These are phyloP conservation scores for Limonium bicolor DNA, from an alignment of 148 eudicot genomes.

Conservation along the genomic window DNA sequence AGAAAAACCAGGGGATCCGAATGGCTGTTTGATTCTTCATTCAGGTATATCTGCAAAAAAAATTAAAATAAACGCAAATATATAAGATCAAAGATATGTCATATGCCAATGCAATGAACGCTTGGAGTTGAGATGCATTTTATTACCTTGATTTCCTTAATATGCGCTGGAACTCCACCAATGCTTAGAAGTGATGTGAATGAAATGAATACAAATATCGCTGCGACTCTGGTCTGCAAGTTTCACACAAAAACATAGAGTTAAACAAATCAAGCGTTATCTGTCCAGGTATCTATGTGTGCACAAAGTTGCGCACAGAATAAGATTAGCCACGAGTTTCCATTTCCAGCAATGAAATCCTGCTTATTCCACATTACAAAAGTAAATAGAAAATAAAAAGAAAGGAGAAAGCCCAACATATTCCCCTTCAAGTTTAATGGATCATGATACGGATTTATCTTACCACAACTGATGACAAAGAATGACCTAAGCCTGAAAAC, in stretches of 20 bases:
- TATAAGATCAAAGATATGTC: not conserved
- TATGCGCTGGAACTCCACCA: conserved; percentile 69
- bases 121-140: not conserved
- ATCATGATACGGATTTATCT: conserved; percentile 14
- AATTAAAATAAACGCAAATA: too few species aligned
- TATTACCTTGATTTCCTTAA: conserved; percentile 83
- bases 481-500: conserved; percentile 87
- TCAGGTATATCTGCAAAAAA: conserved; percentile 62
- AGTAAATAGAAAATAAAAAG: too few species aligned
- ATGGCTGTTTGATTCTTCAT: conserved; percentile 75
- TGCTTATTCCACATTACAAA: too few species aligned
- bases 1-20: conserved; percentile 71
- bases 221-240: conserved; percentile 89
- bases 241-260: too few species aligned
- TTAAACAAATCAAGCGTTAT: conserved; percentile 1
- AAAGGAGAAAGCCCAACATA: too few species aligned
- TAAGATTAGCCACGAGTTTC: too few species aligned
- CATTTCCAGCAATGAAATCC: too few species aligned
- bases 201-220: conserved; percentile 71
- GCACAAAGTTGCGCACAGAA: too few species aligned
- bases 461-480: conserved; percentile 94
- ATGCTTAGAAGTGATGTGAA: conserved; percentile 76
- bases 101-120: not conserved
- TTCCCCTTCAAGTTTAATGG: too few species aligned
- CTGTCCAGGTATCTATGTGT: not conserved